Base-by-base conservation (phyloP, 768 basidiomycete species). In the Austroboletus festivus region DNA sequence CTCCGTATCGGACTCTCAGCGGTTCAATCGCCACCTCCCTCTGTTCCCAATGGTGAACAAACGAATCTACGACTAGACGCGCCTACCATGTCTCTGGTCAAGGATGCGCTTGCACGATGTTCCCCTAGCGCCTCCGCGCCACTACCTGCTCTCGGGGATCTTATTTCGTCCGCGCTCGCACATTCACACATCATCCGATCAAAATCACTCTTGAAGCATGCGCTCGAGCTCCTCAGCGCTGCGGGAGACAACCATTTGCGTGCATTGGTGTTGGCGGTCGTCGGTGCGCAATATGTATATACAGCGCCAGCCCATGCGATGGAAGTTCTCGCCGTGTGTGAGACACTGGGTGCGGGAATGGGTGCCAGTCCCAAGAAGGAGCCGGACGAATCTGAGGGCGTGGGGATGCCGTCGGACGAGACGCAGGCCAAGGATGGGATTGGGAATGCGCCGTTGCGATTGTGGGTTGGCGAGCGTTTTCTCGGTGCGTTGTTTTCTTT, bases 381-480 rank as follows among this genome's bases (percentile, higher is more conserved):
- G 38, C 50, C 56, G 39, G 53, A 48, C 30, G 22, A 45, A 44
- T 5, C 16, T 5, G 46, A 18, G 20, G 47, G 35, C 4, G 47
- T 31, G 9, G 39, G 22, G 5, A 12, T 16, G 5, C 34, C 10
- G 8, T 35, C 31, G 1, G 31, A 38, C 11, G 52, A 50, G 37
- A 37, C 44, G 9, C 54, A 53, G 19, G 59, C 38, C 13, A 58
- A 54, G 11, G 70, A 74, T 42, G 60, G 61, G 3, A 57, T 80
- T 18, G 86, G 86, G 5, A 87, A 86, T 48, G 83, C 77, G 3
- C 77, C 78, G 30, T 60, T 88, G 59, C 70, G 86, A 19, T 59
- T 86, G 42, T 89, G 88, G 88, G 79, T 84, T 11, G 86, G 86
- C 6, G 81, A 89, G 57, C 72, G 85, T 38, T 77, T 79, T 53